phyloP scores from a whole-genome alignment of 2,329 filamentous ascomycete genomes.

The Amphichorda felina region DNA sequence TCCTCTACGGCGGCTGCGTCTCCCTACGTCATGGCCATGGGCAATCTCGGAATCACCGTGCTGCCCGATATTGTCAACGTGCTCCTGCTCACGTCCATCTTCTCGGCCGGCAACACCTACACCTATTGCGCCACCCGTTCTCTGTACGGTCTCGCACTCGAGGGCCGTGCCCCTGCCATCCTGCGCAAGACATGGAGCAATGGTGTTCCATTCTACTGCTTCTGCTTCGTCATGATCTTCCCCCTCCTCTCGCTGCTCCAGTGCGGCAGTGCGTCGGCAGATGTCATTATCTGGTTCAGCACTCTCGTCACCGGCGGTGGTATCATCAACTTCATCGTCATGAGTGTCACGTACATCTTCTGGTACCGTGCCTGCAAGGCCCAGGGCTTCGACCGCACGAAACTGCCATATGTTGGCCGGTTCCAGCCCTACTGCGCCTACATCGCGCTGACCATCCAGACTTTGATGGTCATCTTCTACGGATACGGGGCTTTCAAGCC shows the following conservation, averaged over 20 bases:
- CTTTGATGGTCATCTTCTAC: conserved; percentile 34
- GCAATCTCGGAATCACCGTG: conserved; percentile 36
- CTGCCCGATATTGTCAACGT: conserved; percentile 49
- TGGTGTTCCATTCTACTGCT: conserved; percentile 50
- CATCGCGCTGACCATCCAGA: conserved; percentile 28
- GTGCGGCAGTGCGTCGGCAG: conserved; percentile 31
- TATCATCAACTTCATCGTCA: conserved; percentile 51
- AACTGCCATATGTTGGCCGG: conserved; percentile 43
- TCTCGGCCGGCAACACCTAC: conserved; percentile 37
- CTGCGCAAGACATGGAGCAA: conserved; percentile 46
- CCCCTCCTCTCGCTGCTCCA: conserved; percentile 41
- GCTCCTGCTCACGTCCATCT: conserved; percentile 28
- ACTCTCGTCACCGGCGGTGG: conserved; percentile 44
- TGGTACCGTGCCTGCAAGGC: conserved; percentile 40
- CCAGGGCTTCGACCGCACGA: conserved; percentile 37
- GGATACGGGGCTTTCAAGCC: conserved; percentile 39
- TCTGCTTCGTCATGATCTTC: conserved; percentile 39
- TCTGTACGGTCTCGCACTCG: conserved; percentile 36
- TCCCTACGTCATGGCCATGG: conserved; percentile 46
- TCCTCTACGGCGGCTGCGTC: conserved; percentile 33
- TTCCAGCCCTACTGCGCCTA: conserved; percentile 48
- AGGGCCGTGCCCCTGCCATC: conserved; percentile 36
- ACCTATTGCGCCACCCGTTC: conserved; percentile 38
- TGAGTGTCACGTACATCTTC: conserved; percentile 31
- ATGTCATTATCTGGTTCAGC: conserved; percentile 41